Evolutionary conservation across 179 eudicot species (phyloP), one percentile per base, ranked within the genome.

Genomic region (Nepenthes alata): DNA sequence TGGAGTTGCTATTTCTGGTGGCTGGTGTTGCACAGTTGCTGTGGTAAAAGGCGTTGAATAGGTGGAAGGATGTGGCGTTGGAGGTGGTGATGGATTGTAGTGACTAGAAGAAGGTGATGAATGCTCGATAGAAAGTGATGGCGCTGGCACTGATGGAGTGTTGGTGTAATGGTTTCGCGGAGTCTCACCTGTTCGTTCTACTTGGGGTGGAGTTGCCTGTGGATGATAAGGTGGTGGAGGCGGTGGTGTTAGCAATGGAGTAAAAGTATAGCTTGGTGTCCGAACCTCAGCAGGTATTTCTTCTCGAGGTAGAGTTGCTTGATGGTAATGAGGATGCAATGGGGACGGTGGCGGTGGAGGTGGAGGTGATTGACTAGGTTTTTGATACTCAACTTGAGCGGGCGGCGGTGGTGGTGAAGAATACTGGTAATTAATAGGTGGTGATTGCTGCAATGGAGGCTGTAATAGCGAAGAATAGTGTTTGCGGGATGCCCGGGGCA

Each of bases 341-440:
- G 70, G 66, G 5, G 68, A 6, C 13, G 64, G 55, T 47, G 53
- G 53, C 15, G 53, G 53, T 50, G 53, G 53, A 50, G 53, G 53
- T 57, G 57, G 49, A 9, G 35, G 48, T 16, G 57, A 60, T 25
- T 25, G 25, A 25, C 25, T 25, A 25, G 25, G 25, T 25, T 25
- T 25, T 25, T 25, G 25, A 14, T 38, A n/a, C 35, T 56, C 58
- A 7, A 59, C 37, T 41, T 7, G 5, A 4, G 5, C 1, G 12
- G 64, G 72, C 13, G 72, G 47, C 7, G 67, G 59, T 13, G 73
- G 68, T 1, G 63, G 15, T 2, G 70, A 13, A 6, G 70, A 38
- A 5, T 14, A 3, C 14, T 4, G 12, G 3, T 47, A 25, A 25
- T 25, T 12, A 1, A 14, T 11, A 8, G 63, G 54, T 3, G 41